A percentile compares a stretch with the other conserved stretches of the same genome.
phyloP scores from a whole-genome alignment of 257 asterid genomes.

The Solanum neorickii region DNA sequence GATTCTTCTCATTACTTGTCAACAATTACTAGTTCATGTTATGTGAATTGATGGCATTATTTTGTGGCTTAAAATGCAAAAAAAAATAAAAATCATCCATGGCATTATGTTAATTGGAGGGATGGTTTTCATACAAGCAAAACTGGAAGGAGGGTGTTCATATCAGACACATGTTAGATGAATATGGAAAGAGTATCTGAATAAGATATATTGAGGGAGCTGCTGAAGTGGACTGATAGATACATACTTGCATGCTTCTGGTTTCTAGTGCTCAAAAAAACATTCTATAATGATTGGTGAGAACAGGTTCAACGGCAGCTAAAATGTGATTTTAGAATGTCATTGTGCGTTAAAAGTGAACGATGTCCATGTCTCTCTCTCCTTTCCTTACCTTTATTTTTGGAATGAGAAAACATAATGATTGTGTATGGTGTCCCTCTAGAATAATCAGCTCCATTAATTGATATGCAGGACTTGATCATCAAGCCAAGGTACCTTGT shows the following conservation, averaged over 20 bases:
- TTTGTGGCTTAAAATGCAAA: neutral
- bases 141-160: neutral
- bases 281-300: neutral
- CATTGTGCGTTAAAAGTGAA: neutral
- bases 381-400: neutral
- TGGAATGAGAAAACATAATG: neutral
- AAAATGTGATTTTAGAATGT: neutral
- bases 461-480: constrained; percentile 51
- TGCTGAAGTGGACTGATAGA: neutral
- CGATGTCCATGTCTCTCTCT: neutral
- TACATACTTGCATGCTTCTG: neutral
- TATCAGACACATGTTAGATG: neutral
- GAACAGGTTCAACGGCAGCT: neutral
- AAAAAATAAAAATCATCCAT: neutral
- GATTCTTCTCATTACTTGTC: neutral
- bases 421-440: neutral
- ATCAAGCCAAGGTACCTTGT: constrained; percentile 77
- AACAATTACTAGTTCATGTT: neutral
- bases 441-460: neutral
- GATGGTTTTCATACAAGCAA: neutral
- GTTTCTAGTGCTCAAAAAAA: neutral
- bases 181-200: neutral
- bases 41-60: neutral
- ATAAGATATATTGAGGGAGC: neutral
- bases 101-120: neutral